phyloP scores from a whole-genome alignment of 75 land plant species.

The Pseudotsuga menziesii region DNA sequence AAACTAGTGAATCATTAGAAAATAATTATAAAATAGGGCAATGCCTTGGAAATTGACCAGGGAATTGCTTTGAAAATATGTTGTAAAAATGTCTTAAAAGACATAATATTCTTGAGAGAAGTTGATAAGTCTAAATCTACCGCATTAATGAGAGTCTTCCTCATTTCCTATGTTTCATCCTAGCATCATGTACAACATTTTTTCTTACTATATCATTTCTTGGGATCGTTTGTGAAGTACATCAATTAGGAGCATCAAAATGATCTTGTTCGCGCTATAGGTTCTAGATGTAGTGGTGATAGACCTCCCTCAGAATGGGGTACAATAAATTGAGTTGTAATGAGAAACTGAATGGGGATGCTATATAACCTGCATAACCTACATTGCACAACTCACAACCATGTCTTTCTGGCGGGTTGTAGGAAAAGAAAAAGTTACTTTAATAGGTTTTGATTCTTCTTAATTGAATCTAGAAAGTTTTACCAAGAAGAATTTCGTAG shows the following conservation, averaged over 20 bases:
- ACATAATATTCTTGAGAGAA: background rate
- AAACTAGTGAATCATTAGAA: background rate
- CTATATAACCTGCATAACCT: conserved; percentile 81
- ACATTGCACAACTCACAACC: conserved; percentile 66
- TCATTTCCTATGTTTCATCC: conserved; percentile 31
- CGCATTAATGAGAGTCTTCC: conserved; percentile 49
- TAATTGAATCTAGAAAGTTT: background rate
- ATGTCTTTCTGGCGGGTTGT: conserved; percentile 91
- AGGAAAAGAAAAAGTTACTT: background rate
- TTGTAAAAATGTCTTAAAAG: background rate
- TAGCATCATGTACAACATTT: conserved; percentile 8
- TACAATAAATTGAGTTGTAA: conserved; percentile 3
- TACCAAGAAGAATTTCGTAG: background rate
- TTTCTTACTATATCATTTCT: conserved; percentile 13
- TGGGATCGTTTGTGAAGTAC: conserved; percentile 20
- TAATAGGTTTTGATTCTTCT: background rate
- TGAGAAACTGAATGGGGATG: conserved; percentile 37
- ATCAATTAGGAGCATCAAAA: conserved; percentile 10
- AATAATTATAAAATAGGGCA: background rate
- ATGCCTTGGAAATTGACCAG: background rate
- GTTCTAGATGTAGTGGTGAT: conserved; percentile 4
- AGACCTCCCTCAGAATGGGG: conserved; percentile 11
- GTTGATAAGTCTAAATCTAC: conserved; percentile 19
- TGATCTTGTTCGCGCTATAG: background rate
- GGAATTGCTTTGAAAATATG: background rate